Base-by-base conservation (phyloP, 495 filamentous ascomycete species). In the Neurospora tetraspora region DNA sequence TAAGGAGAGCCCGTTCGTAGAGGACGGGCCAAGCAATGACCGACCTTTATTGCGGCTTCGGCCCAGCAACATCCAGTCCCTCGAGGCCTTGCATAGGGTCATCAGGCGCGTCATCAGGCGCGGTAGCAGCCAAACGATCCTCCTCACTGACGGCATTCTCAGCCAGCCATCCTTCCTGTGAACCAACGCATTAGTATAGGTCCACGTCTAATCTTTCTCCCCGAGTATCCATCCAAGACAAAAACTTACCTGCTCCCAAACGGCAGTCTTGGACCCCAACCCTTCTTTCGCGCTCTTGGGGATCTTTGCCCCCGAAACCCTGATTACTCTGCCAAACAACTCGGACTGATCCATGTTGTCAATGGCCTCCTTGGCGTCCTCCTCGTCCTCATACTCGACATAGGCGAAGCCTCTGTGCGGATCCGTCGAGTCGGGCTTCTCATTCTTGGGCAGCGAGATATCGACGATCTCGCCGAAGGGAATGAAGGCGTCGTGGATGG, bases 311-410 rank as follows among this genome's bases (percentile, higher is more conserved):
- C 90, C 87, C 16, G 93, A 93, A 20, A 98, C 96, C 80, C 92
- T 97, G 81, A 99, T 91, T 4, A 96, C 92, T 39, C 92, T 87
- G 3, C 95, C 96, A 79, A 93, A 98, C n/a, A 99, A 86, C 84
- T 97, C 94, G 73, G 94, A 91, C 78, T 96, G 94, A 77, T 99
- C 93, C 96, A 98, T 98, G 81, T 99, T 99, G 86, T 98, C 93
- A 78, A 99, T 97, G 43, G 96, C 96, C 81, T 98, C 96, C 73
- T 90, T 91, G 68, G 94, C 94, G 82, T 99, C 96, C 71, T 89
- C 89, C 27, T 89, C 86, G 40, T 92, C 84, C 77, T 97, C 94
- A 80, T 93, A 99, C 78, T 99, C 96, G 43, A 99, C 93, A 77
- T 98, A 98, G 74, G 94, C 96, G 81, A 98, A 99, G 1, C 96